Evolutionary conservation across 768 basidiomycete genomes (phyloP), one percentile per base, ranked within the genome.

Genomic region (Termitomyces sp.): DNA sequence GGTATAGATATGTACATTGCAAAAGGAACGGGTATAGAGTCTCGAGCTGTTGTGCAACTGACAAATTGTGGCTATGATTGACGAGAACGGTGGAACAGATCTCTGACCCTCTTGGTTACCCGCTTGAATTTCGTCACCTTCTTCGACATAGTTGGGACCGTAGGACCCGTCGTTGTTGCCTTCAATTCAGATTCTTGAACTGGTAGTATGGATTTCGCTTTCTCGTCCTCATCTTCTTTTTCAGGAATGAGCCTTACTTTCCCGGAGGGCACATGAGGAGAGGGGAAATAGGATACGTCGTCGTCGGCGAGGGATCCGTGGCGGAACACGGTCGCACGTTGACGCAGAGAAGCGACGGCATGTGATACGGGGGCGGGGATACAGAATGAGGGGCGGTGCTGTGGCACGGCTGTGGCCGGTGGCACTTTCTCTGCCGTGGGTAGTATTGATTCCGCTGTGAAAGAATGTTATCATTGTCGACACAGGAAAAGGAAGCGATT

Each of bases 281-380:
- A 16, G 12, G 61, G 32, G 16, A 45, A 27, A 43, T 62, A 58
- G 12, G 61, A 59, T 16, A 33, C 46, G 0, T 26, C n/a, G 7
- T 62, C 57, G 2, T 55, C 50, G 32, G 44, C 13, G 3, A 58
- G n/a, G 36, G 53, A 56, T 18, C 49, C 46, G 34, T 40, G 57
- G 5, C 30, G 57, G 4, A 26, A 24, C 27, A 50, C 16, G 8
- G 37, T 57, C 3, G 55, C 53, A 12, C 33, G 44, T 26, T 34
- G 39, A 22, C 53, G 55, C 22, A 55, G 39, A 27, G 54, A 20
- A 26, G 40, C 26, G 13, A 16, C 33, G 3, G 34, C 9, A 20
- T 32, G 20, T 7, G 36, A 39, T 10, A 5, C 2, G 2, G 36
- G 4, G n/a, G 24, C 1, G 3, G 34, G 34, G 24, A 34, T 42